A percentile compares a stretch with the other conserved stretches of the same genome.
phyloP scores from a whole-genome alignment of 2,329 filamentous ascomycete genomes.

The Xylaria sp. region DNA sequence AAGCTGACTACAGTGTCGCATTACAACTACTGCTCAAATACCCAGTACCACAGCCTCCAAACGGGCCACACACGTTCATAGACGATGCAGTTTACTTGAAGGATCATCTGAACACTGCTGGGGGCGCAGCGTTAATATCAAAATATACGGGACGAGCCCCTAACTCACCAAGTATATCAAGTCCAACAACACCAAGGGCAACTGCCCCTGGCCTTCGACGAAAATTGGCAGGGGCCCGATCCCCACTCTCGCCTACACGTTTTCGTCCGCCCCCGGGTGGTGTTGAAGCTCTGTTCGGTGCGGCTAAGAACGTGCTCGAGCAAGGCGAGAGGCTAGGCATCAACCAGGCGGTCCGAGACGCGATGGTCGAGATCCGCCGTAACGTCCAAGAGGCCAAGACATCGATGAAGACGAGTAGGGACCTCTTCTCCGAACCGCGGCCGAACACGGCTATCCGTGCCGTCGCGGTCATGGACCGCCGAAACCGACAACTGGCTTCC shows the following conservation, averaged over 20 bases:
- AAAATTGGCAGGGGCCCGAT: slow-evolving; percentile 54
- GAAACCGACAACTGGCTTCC: slow-evolving; percentile 73
- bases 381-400: slow-evolving; percentile 73
- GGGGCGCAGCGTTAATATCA: slow-evolving; percentile 72
- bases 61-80: slow-evolving; percentile 81
- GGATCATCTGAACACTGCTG: slow-evolving; percentile 69
- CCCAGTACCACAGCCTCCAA: slow-evolving; percentile 69
- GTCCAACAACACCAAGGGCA: slow-evolving; percentile 52
- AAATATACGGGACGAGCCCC: slow-evolving; percentile 74
- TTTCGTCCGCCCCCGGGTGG: slow-evolving; percentile 65
- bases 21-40: slow-evolving; percentile 87
- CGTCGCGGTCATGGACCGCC: slow-evolving; percentile 66
- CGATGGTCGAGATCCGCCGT: slow-evolving; percentile 80
- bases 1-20: slow-evolving; percentile 87
- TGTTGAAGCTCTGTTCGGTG: slow-evolving; percentile 77
- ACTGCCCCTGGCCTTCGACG: slow-evolving; percentile 53
- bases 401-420: slow-evolving; percentile 52
- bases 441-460: slow-evolving; percentile 49
- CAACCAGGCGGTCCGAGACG: slow-evolving; percentile 82
- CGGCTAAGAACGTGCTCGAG: slow-evolving; percentile 78
- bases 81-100: slow-evolving; percentile 83
- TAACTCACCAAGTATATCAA: slow-evolving; percentile 41
- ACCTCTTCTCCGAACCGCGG: slow-evolving; percentile 50
- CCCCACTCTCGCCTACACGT: slow-evolving; percentile 60
- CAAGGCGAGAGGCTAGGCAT: slow-evolving; percentile 80